A percentile compares a stretch with the other conserved stretches of the same genome.
phyloP scores from a whole-genome alignment of 2,329 filamentous ascomycete genomes.

The Amesomyces nigricolor region DNA sequence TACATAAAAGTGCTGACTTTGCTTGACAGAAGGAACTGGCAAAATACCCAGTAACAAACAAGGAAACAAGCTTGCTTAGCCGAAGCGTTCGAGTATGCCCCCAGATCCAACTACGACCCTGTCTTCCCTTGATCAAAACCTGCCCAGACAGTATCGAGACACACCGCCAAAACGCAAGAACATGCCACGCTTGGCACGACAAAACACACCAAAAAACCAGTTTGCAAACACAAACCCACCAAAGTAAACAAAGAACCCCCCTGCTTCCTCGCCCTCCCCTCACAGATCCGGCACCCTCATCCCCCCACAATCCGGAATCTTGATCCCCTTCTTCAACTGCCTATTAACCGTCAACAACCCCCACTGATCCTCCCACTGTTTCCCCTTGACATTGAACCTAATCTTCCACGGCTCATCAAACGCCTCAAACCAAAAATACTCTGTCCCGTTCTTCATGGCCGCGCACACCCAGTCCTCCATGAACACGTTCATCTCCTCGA shows the following conservation, averaged over 20 bases:
- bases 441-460: conserved; percentile 71
- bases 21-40: no score
- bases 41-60: no score
- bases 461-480: conserved; percentile 81
- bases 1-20: no score
- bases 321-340: conserved; percentile 75
- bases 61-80: no score
- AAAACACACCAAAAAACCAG: no score
- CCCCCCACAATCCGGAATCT: conserved; percentile 81
- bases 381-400: conserved; percentile 57
- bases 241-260: background rate
- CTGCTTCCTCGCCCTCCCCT: background rate
- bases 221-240: no score
- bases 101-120: no score
- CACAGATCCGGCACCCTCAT: conserved; percentile 46
- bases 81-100: no score
- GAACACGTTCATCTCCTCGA: conserved; percentile 78
- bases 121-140: no score
- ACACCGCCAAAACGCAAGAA: no score
- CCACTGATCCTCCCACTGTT: conserved; percentile 95
- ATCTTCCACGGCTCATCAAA: conserved; percentile 98
- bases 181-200: no score
- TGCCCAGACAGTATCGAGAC: no score
- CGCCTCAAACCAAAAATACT: conserved; percentile 96
- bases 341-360: conserved; percentile 81